Evolutionary conservation across 352 stramenopile genomes (phyloP), one percentile per base, ranked within the genome.

Genomic region (Phytopythium chamaehyphon): DNA sequence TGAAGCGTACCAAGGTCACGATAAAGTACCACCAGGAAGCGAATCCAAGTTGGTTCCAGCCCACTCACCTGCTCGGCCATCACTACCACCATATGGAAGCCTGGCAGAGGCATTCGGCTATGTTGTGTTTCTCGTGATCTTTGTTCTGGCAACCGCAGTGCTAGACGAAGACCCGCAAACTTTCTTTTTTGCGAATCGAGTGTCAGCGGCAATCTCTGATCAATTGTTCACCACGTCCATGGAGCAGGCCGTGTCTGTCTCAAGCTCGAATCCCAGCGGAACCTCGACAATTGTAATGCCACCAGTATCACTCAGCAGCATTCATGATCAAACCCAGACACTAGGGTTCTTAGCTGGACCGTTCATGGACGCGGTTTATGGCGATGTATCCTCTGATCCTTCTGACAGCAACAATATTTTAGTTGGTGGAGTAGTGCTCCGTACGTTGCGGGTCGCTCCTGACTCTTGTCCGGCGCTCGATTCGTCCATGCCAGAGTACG

Each of bases 171-270:
- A 71, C 47, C 63, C 64, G 18, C 59, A 82, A 24, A 62, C 61
- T 2, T 90, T 88, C 48, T 90, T 80, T 69, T 88, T 87, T 51
- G 61, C 72, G 11, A 75, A 85, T 42, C 73, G 74, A 47, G 55
- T 88, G 5, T 68, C 68, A 28, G 64, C 51, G 6, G 72, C 75
- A 12, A 48, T 90, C 9, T 52, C 76, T 8, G 66, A 74, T 2
- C 70, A 77, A 16, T 60, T 66, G 22, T 88, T 88, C 54, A 64
- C 67, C 23, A 57, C 73, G 6, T 47, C 64, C 7, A 61, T 56
- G 40, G 51, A 46, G 14, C 28, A 39, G 14, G 51, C 40, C 2
- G 31, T 53, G 14, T 53, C 49, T 33, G 28, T 33, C 5, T 33
- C 28, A 9, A 46, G 47, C 47, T 5, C n/a, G 26, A 18, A 19